These are phyloP conservation scores for Camellia lanceoleosa DNA, from an alignment of 148 eudicot species.

Conservation along the genomic window DNA sequence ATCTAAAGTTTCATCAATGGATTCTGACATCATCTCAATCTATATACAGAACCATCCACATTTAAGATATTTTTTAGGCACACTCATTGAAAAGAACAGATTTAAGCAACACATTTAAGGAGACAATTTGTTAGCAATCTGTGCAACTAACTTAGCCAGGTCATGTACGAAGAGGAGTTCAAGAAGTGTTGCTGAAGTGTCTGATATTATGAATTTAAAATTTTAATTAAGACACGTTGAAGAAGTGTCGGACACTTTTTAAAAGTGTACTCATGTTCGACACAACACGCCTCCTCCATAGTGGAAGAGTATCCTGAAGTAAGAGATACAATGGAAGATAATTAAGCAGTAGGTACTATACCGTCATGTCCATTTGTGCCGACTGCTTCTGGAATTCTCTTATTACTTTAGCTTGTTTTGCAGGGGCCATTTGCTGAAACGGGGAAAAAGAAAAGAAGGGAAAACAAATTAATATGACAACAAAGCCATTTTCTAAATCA, in stretches of 20 bases:
- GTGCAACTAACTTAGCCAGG: background rate
- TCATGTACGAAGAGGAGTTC: too few species aligned
- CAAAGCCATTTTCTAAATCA: background rate
- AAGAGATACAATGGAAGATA: background rate
- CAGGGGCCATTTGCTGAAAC: slow-evolving; percentile 68
- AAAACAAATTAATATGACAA: background rate
- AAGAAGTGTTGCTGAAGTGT: too few species aligned
- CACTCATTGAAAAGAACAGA: background rate
- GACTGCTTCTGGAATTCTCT: slow-evolving; percentile 63
- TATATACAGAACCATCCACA: slow-evolving; percentile 14
- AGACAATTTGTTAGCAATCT: background rate
- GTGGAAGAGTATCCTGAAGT: background rate
- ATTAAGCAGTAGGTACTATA: slow-evolving; percentile 15
- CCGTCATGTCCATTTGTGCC: slow-evolving; percentile 71
- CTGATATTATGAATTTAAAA: too few species aligned
- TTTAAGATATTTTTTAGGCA: background rate
- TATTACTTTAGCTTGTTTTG: slow-evolving; percentile 62
- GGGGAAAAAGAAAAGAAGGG: background rate
- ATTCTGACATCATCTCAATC: slow-evolving; percentile 79
- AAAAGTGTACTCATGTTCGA: too few species aligned
- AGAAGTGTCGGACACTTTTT: too few species aligned
- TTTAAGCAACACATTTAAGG: background rate
- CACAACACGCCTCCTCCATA: background rate
- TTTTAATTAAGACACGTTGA: too few species aligned
- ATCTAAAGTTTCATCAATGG: slow-evolving; percentile 68